Conservation (phyloP, 1,284 basidiomycete genomes). For the Gomphus sp. region DNA sequence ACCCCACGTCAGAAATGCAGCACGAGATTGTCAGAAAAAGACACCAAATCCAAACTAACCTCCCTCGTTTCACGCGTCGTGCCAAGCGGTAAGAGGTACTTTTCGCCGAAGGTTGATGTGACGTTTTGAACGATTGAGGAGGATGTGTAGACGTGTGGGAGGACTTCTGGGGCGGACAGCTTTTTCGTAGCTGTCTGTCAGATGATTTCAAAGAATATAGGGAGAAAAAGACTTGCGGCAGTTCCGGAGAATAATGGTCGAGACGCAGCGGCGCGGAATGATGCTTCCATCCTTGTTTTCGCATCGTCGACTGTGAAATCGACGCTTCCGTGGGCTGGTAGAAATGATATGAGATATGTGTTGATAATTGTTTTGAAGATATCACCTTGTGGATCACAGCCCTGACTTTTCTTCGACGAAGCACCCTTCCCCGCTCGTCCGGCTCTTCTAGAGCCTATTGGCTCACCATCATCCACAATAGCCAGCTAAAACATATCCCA, state of each 20-base stretch:
- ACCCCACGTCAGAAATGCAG: not conserved
- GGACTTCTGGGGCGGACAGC: constrained; percentile 49
- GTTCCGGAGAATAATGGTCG: constrained; percentile 58
- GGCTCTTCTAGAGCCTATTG: not conserved
- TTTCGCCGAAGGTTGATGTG: constrained; percentile 65
- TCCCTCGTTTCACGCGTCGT: constrained; percentile 64
- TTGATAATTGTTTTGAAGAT: constrained; percentile 13
- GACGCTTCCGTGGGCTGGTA: constrained; percentile 14
- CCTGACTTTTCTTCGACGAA: constrained; percentile 17
- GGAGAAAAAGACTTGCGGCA: constrained; percentile 33
- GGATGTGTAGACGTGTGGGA: constrained; percentile 90
- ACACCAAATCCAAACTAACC: constrained; percentile 29
- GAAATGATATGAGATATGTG: not conserved
- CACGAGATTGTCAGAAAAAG: not conserved
- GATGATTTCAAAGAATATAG: constrained; percentile 14
- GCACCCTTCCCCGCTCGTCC: constrained; percentile 2
- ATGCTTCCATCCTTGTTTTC: constrained; percentile 56
- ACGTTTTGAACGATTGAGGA: constrained; percentile 49
- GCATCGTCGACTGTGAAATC: constrained; percentile 46
- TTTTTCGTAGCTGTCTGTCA: constrained; percentile 20
- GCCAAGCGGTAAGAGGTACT: constrained; percentile 79
- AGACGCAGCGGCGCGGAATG: constrained; percentile 53
- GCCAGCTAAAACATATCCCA: not conserved
- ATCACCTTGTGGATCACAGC: constrained; percentile 18
- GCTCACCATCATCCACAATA: not conserved